These are phyloP conservation scores for Pseudozyma sp. DNA, from an alignment of 1,284 basidiomycete genomes.

Conservation along the genomic window DNA sequence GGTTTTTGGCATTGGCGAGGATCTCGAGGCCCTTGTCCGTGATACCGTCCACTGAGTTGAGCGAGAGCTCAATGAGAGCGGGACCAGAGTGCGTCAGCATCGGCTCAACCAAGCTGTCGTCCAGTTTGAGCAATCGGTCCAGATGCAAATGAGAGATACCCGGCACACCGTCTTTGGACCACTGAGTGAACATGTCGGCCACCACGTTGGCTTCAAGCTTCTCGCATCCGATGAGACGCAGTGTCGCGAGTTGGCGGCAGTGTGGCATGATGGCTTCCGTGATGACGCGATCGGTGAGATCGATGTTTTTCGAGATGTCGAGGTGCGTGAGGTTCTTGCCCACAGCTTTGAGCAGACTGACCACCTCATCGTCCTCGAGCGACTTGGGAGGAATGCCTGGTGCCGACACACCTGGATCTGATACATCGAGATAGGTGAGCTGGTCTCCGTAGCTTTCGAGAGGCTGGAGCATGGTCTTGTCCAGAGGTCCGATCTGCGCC, in stretches of 20 bases:
- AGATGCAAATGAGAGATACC: slow-evolving; percentile 62
- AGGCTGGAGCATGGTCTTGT: slow-evolving; percentile 58
- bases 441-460: slow-evolving; percentile 70
- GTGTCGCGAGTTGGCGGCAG: slow-evolving; percentile 73
- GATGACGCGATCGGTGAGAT: slow-evolving; percentile 75
- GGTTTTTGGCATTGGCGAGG: slow-evolving; percentile 69
- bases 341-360: slow-evolving; percentile 73
- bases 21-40: slow-evolving; percentile 74
- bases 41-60: slow-evolving; percentile 81
- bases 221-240: slow-evolving; percentile 76
- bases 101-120: slow-evolving; percentile 74
- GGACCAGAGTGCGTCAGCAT: slow-evolving; percentile 79
- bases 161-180: slow-evolving; percentile 14
- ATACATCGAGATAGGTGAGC: slow-evolving; percentile 76
- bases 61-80: slow-evolving; percentile 76
- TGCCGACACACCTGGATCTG: slow-evolving; percentile 72
- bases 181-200: slow-evolving; percentile 39
- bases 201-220: slow-evolving; percentile 71
- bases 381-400: slow-evolving; percentile 68
- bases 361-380: slow-evolving; percentile 75
- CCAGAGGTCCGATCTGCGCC: slow-evolving; percentile 78
- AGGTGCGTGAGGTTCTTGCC: slow-evolving; percentile 74
- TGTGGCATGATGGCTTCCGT: slow-evolving; percentile 75
- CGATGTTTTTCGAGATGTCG: slow-evolving; percentile 76
- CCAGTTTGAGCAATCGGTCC: slow-evolving; percentile 71